phyloP scores from a whole-genome alignment of 2,329 filamentous ascomycete genomes.

The Rasamsonia emersonii region DNA sequence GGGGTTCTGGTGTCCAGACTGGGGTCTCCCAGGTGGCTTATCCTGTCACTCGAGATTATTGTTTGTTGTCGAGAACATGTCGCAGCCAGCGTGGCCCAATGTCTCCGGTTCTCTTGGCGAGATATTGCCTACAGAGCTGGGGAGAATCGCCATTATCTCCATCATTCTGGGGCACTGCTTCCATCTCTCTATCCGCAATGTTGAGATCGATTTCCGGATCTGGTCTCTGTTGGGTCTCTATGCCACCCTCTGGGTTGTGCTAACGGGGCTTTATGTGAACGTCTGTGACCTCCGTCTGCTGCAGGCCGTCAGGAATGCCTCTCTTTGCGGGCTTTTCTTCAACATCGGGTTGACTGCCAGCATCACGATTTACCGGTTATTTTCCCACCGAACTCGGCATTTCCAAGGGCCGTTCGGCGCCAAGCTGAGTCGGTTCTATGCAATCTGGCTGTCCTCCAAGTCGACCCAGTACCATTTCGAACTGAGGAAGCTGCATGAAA shows the following conservation, averaged over 20 bases:
- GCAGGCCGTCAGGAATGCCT: neutral
- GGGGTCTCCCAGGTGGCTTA: neutral
- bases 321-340: constrained; percentile 1
- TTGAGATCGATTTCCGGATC: constrained; percentile 5
- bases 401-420: constrained; percentile 10
- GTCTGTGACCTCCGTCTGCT: neutral
- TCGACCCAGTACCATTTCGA: constrained; percentile 21
- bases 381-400: constrained; percentile 9
- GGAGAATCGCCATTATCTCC: neutral
- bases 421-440: constrained; percentile 20
- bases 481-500: constrained; percentile 18
- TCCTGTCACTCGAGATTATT: no score
- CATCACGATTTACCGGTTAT: constrained; percentile 28
- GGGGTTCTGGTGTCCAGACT: no score
- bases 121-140: no score
- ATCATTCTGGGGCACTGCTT: neutral
- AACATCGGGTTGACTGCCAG: constrained; percentile 12
- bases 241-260: neutral
- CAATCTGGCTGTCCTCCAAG: constrained; percentile 17
- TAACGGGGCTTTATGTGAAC: neutral
- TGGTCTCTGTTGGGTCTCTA: constrained; percentile 1
- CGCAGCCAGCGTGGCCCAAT: no score
- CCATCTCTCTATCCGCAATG: constrained; percentile 4
- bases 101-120: no score
- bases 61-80: no score